A percentile compares a stretch with the other conserved stretches of the same genome.
Conservation (phyloP, 768 basidiomycete genomes). For the Leccinum arenicola region DNA sequence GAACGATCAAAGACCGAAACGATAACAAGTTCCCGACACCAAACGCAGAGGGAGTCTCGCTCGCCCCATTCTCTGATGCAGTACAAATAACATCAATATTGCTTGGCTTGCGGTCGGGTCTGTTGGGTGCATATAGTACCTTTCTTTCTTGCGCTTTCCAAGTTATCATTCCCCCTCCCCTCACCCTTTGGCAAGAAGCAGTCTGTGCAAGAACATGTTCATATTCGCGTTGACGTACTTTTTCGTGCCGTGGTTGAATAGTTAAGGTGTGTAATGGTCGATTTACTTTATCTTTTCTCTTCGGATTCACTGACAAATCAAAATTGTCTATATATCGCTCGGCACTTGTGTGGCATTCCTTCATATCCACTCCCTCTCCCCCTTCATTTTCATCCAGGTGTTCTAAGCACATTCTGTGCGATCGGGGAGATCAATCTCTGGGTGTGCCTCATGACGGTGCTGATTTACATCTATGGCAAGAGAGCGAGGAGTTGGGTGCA, state of each 20-base stretch:
- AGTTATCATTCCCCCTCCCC: neutral
- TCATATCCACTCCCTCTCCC: neutral
- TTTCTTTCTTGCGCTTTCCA: neutral
- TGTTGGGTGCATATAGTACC: neutral
- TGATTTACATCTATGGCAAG: neutral
- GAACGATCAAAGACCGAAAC: neutral
- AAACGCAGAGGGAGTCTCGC: neutral
- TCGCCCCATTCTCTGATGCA: neutral
- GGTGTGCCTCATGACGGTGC: neutral
- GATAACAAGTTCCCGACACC: neutral
- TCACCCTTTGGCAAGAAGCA: neutral
- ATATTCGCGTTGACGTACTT: neutral
- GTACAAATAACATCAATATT: too few relatives aligned
- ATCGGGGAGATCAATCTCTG: neutral
- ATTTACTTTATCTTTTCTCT: neutral
- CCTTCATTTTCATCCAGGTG: neutral
- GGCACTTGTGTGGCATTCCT: neutral
- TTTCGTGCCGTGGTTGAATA: neutral
- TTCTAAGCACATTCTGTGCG: neutral
- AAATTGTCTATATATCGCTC: neutral
- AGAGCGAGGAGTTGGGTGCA: neutral
- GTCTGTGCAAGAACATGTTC: neutral
- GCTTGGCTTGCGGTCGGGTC: neutral
- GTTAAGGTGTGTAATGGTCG: neutral
- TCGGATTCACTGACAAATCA: neutral